phyloP scores from a whole-genome alignment of 345 rosid species.

The Pistacia integerrima region DNA sequence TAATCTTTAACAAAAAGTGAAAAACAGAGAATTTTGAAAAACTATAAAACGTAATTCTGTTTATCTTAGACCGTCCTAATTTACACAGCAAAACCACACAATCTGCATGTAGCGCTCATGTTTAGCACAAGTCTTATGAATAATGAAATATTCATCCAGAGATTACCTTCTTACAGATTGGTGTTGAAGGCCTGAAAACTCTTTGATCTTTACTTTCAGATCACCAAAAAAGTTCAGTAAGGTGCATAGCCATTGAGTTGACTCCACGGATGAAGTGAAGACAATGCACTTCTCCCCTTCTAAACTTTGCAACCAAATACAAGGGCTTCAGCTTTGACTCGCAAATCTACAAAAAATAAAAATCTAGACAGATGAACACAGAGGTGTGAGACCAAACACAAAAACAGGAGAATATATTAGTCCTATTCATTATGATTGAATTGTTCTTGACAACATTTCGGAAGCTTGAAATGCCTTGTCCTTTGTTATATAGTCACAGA shows the following conservation, averaged over 20 bases:
- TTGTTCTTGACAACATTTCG: neutral
- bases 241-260: conserved; percentile 81
- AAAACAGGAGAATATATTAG: neutral
- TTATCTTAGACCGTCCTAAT: neutral
- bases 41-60: neutral
- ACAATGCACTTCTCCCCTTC: conserved; percentile 83
- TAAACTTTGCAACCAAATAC: conserved; percentile 69
- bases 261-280: conserved; percentile 85
- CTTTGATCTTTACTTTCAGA: conserved; percentile 70
- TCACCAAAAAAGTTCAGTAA: conserved; percentile 77
- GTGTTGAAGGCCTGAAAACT: conserved; percentile 81
- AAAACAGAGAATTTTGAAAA: neutral
- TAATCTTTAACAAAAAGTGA: neutral
- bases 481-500: neutral
- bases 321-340: conserved; percentile 76
- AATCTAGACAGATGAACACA: neutral
- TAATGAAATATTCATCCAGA: conserved; percentile 6
- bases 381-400: neutral
- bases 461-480: neutral
- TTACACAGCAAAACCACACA: neutral
- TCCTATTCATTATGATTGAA: neutral
- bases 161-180: conserved; percentile 81
- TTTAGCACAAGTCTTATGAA: neutral
- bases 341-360: conserved; percentile 55
- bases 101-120: neutral